Percentiles rank a stretch among this genome's conserved stretches.
Conservation (phyloP, 2,329 filamentous ascomycete genomes). For the Arachnopeziza araneosa region DNA sequence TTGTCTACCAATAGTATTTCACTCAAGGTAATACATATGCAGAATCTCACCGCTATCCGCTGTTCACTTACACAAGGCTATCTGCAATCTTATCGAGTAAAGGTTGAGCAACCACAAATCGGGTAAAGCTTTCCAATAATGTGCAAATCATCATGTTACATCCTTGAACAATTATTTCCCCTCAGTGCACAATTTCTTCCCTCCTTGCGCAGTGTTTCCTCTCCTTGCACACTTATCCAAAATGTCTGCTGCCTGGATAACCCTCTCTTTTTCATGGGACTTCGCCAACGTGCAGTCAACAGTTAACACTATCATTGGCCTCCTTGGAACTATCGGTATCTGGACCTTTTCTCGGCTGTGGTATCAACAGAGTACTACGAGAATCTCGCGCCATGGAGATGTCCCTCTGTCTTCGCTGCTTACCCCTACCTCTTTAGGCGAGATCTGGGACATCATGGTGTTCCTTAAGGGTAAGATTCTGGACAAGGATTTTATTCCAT, state of each 20-base stretch:
- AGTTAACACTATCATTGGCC: background rate
- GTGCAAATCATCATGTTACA: no score
- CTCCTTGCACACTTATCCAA: background rate
- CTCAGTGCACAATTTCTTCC: background rate
- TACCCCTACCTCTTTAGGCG: background rate
- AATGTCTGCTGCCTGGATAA: background rate
- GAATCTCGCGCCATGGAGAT: background rate
- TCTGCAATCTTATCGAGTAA: no score
- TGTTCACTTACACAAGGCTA: no score
- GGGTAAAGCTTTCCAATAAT: no score
- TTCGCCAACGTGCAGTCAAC: background rate
- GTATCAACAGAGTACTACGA: background rate
- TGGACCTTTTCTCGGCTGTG: background rate
- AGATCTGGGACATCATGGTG: background rate
- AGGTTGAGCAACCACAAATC: no score
- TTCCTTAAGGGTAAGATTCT: background rate
- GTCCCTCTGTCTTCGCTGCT: background rate
- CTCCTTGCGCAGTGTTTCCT: background rate
- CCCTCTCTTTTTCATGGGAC: background rate
- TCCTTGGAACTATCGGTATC: background rate
- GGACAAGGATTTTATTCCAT: background rate
- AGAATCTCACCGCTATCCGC: no score
- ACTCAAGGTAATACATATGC: no score
- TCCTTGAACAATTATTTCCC: background rate
- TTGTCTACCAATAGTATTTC: no score